Evolutionary conservation across 2,329 filamentous ascomycete species (phyloP).

Genomic region (Cercospora zeina): DNA sequence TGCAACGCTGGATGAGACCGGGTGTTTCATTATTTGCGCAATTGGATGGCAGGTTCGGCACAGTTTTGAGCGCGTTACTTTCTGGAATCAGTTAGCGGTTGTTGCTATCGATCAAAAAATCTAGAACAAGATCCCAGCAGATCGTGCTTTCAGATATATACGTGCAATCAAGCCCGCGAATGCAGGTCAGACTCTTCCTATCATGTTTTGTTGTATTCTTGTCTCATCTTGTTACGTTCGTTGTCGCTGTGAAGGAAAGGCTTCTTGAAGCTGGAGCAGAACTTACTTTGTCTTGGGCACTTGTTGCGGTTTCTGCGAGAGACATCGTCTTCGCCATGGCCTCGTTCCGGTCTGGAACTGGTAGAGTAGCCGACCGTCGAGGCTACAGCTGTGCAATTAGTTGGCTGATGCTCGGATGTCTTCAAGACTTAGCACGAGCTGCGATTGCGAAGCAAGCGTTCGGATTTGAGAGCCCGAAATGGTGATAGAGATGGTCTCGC

Average conservation of each 20-base stretch:
- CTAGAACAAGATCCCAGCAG: not conserved
- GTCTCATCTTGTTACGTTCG: slow-evolving; percentile 4
- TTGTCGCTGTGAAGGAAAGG: not conserved
- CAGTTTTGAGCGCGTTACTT: not conserved
- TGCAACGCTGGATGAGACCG: slow-evolving; percentile 38
- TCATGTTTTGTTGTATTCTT: slow-evolving; percentile 10
- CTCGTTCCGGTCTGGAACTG: not conserved
- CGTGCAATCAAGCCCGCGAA: slow-evolving; percentile 13
- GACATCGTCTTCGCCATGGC: not conserved
- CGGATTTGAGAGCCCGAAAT: too few relatives aligned
- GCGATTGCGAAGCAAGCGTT: too few relatives aligned
- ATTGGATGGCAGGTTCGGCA: slow-evolving; percentile 32
- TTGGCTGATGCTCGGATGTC: too few relatives aligned
- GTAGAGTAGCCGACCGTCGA: too few relatives aligned
- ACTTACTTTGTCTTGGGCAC: not conserved
- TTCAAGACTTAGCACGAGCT: too few relatives aligned
- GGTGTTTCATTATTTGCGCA: slow-evolving; percentile 39
- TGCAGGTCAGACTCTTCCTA: slow-evolving; percentile 26
- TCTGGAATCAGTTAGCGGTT: slow-evolving; percentile 37
- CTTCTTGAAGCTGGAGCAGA: not conserved
- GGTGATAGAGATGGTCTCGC: too few relatives aligned
- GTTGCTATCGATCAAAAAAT: not conserved
- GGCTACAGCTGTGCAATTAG: too few relatives aligned
- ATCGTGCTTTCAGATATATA: slow-evolving; percentile 16
- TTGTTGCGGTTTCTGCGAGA: not conserved